Conservation (phyloP, 2,329 filamentous ascomycete genomes). For the Apiospora phragmitis region DNA sequence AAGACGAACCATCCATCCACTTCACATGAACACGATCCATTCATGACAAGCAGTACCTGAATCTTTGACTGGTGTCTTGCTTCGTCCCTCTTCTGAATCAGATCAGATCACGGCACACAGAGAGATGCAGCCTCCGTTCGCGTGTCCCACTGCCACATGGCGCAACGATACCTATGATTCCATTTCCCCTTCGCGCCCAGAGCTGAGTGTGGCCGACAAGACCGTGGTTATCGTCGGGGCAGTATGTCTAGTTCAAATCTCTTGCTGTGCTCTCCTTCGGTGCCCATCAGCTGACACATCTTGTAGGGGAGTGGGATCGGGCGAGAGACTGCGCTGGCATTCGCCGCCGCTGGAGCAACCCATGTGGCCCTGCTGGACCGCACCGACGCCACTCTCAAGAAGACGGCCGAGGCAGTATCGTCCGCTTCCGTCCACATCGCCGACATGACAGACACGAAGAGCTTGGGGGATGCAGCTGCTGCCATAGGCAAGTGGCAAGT, state of each 20-base stretch:
- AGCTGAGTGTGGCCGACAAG: slow-evolving; percentile 28
- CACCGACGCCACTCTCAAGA: slow-evolving; percentile 18
- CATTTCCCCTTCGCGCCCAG: slow-evolving; percentile 19
- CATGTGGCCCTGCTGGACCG: slow-evolving; percentile 31
- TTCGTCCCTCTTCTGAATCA: too few relatives aligned
- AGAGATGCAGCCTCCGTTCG: background rate
- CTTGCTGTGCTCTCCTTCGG: too few relatives aligned
- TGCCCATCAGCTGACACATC: too few relatives aligned
- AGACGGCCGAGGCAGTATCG: slow-evolving; percentile 17
- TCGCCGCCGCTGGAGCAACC: slow-evolving; percentile 26
- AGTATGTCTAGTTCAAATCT: too few relatives aligned
- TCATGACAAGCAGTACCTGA: too few relatives aligned
- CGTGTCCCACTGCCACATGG: slow-evolving; percentile 11
- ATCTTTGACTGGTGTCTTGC: too few relatives aligned
- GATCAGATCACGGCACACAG: too few relatives aligned
- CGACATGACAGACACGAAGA: slow-evolving; percentile 18
- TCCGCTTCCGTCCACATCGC: slow-evolving; percentile 11
- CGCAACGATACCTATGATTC: slow-evolving; percentile 21
- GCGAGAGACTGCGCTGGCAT: slow-evolving; percentile 23
- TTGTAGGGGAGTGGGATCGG: slow-evolving; percentile 28
- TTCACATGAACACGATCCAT: too few relatives aligned
- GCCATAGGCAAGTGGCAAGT: too few relatives aligned
- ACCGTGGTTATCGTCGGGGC: slow-evolving; percentile 32
- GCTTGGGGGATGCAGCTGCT: too few relatives aligned
- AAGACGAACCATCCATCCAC: too few relatives aligned